Percentiles rank a stretch among this genome's conserved stretches.
These are phyloP conservation scores for Tuber aestivum DNA, from an alignment of 495 filamentous ascomycete genomes.

Conservation along the genomic window DNA sequence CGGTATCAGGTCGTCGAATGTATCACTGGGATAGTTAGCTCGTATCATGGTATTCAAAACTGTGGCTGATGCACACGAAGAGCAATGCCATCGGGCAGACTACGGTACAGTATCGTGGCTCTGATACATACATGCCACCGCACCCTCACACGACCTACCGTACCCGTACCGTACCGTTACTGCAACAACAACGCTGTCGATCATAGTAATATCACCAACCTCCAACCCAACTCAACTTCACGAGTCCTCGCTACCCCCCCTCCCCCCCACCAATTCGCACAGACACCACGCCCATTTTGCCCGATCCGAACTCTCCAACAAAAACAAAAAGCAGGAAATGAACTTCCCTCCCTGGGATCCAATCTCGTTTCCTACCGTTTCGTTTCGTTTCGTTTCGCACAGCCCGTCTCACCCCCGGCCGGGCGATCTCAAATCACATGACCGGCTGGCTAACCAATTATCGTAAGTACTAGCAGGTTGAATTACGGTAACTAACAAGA, in stretches of 20 bases:
- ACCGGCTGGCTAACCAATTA: not conserved
- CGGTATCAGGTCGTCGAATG: not conserved
- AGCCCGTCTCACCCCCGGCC: not conserved
- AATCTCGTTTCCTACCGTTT: not conserved
- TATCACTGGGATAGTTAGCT: not conserved
- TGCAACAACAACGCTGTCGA: not conserved
- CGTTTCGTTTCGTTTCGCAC: not conserved
- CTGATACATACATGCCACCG: constrained; percentile 1
- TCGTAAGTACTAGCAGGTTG: too few relatives aligned
- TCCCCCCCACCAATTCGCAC: not conserved
- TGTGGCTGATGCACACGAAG: not conserved
- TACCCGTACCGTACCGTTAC: too few relatives aligned
- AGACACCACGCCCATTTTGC: not conserved
- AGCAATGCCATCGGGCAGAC: too few relatives aligned
- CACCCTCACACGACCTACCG: not conserved
- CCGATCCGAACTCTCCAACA: not conserved
- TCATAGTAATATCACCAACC: too few relatives aligned
- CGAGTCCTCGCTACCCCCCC: not conserved
- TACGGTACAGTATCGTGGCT: not conserved
- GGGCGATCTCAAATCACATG: constrained; percentile 1
- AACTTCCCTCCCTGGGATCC: not conserved
- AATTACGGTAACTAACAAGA: too few relatives aligned
- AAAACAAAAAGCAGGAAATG: not conserved
- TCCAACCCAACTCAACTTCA: not conserved
- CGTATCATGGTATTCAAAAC: not conserved